Conservation (phyloP, 768 basidiomycete species). For the Mrakia gelida region DNA sequence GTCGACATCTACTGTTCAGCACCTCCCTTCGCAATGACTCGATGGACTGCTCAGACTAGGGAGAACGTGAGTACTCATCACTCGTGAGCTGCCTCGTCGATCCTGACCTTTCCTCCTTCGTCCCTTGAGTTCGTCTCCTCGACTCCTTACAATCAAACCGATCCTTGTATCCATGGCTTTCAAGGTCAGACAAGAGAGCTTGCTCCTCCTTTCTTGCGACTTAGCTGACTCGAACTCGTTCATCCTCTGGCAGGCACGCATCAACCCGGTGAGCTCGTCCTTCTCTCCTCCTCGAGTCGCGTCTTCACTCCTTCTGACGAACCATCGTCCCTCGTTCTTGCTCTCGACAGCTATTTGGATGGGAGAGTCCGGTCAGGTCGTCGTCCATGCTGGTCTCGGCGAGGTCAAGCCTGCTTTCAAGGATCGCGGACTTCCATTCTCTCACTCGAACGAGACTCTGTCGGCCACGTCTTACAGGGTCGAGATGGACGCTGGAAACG, state of each 20-base stretch:
- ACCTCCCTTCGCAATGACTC: slow-evolving; percentile 76
- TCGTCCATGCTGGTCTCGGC: slow-evolving; percentile 56
- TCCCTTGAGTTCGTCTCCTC: slow-evolving; percentile 32
- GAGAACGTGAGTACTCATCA: slow-evolving; percentile 47
- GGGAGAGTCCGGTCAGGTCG: slow-evolving; percentile 49
- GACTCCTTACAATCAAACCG: slow-evolving; percentile 48
- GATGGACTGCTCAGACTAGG: slow-evolving; percentile 78
- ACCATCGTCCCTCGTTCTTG: no score
- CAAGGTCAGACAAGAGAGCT: no score
- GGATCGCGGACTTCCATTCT: slow-evolving; percentile 55
- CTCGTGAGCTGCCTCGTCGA: slow-evolving; percentile 2
- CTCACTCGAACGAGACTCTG: slow-evolving; percentile 54
- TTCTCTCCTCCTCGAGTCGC: background rate
- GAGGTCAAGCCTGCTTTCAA: slow-evolving; percentile 37
- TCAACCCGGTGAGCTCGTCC: slow-evolving; percentile 15
- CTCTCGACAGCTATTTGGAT: slow-evolving; percentile 73
- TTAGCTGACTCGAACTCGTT: background rate
- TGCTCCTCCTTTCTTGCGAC: no score
- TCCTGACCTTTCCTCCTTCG: slow-evolving; percentile 37
- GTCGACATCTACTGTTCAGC: slow-evolving; percentile 49
- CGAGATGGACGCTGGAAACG: slow-evolving; percentile 54
- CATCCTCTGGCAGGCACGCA: background rate
- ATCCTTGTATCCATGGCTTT: slow-evolving; percentile 62
- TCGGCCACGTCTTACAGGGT: slow-evolving; percentile 59
- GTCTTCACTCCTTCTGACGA: background rate